phyloP scores from a whole-genome alignment of 441 rosid species.

The Eruca vesicaria region DNA sequence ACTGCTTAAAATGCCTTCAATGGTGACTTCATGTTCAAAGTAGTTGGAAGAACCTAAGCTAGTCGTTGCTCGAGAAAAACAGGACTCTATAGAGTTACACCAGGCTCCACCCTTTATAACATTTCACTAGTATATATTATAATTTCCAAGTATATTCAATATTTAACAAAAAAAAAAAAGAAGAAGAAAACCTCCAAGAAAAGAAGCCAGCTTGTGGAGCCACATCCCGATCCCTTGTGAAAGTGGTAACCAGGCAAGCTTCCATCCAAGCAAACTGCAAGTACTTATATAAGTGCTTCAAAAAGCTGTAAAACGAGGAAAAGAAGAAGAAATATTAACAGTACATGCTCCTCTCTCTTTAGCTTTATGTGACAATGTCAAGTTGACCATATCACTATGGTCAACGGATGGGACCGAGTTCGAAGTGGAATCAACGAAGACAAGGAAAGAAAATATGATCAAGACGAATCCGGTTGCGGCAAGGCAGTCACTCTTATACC shows the following conservation, averaged over 20 bases:
- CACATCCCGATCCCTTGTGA: constrained; percentile 70
- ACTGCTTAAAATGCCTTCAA: constrained; percentile 68
- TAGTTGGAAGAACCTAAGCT: constrained; percentile 68
- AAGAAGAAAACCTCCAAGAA: constrained; percentile 58
- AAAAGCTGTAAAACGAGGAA: background rate
- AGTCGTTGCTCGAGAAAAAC: constrained; percentile 59
- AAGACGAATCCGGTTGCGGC: constrained; percentile 44
- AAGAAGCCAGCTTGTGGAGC: constrained; percentile 72
- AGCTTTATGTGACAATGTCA: constrained; percentile 57
- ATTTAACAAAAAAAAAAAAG: background rate
- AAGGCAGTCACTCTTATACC: constrained; percentile 58
- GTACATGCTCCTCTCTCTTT: constrained; percentile 63
- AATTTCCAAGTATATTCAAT: background rate
- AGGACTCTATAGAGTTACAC: constrained; percentile 63
- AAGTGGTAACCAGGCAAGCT: constrained; percentile 84
- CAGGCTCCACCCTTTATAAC: constrained; percentile 80
- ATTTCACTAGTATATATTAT: background rate
- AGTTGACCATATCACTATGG: constrained; percentile 51
- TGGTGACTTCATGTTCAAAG: constrained; percentile 54
- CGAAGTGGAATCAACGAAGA: constrained; percentile 37
- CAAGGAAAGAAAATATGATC: constrained; percentile 43
- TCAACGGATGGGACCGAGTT: constrained; percentile 24
- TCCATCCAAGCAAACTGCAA: constrained; percentile 84
- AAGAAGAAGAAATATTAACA: background rate
- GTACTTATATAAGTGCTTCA: background rate